Conservation (phyloP, 371 early-diverging fungal genomes). For the Mucor lusitanicus region DNA sequence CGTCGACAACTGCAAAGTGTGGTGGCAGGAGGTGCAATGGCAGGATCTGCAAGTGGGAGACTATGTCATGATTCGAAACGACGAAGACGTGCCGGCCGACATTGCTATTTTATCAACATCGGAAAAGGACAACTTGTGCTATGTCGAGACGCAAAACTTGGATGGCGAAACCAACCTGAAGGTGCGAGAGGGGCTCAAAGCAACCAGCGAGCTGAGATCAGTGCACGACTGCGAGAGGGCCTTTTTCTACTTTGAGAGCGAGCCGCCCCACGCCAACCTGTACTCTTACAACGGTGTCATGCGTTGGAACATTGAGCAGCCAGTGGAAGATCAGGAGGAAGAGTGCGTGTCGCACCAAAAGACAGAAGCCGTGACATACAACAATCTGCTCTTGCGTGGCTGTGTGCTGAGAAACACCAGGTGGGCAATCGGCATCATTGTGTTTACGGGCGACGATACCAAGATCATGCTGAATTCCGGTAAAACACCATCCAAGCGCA, state of each 20-base stretch:
- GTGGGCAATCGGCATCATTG: conserved; percentile 80
- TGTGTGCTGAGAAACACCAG: conserved; percentile 89
- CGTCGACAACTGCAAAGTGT: conserved; percentile 26
- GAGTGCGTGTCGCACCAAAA: conserved; percentile 43
- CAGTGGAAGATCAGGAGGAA: conserved; percentile 24
- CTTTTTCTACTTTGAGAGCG: conserved; percentile 71
- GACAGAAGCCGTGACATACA: conserved; percentile 74
- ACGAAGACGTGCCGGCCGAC: conserved; percentile 94
- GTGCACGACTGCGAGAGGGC: conserved; percentile 61
- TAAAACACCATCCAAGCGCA: conserved; percentile 91
- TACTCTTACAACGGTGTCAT: conserved; percentile 76
- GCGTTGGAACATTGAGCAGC: conserved; percentile 48
- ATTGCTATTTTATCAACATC: conserved; percentile 68
- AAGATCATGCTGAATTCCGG: conserved; percentile 91
- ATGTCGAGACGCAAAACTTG: conserved; percentile 82
- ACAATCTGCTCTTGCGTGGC: conserved; percentile 89
- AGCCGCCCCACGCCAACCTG: conserved; percentile 75
- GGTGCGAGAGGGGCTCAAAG: conserved; percentile 49
- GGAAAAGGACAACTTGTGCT: conserved; percentile 66
- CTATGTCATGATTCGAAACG: conserved; percentile 79
- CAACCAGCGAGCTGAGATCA: conserved; percentile 34
- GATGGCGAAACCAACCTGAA: conserved; percentile 91
- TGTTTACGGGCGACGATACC: conserved; percentile 89
- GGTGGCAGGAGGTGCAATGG: conserved; percentile 62
- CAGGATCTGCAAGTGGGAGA: conserved; percentile 91